Conservation (phyloP, 148 eudicot genomes). For the Rhododendron williamsianum region DNA sequence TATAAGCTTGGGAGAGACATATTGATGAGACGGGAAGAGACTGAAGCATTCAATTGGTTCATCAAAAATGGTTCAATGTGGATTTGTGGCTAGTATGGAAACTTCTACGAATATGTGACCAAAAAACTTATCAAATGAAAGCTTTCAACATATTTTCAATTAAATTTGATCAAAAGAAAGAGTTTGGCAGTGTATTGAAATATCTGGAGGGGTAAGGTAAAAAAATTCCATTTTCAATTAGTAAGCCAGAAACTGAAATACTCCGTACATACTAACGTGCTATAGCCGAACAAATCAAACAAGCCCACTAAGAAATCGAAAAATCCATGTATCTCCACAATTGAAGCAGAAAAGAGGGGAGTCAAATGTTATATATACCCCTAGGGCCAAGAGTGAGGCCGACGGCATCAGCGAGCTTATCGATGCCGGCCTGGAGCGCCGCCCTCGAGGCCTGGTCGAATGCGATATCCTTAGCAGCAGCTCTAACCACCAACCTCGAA, state of each 20-base stretch:
- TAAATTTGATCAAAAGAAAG: not conserved
- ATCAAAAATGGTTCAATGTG: not conserved
- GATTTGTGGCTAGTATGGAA: not conserved
- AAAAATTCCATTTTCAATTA: not conserved
- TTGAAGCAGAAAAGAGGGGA: not conserved
- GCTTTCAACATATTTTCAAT: not conserved
- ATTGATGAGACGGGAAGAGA: not conserved
- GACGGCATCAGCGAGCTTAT: conserved; percentile 87
- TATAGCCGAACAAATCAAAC: not conserved
- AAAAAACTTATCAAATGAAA: not conserved
- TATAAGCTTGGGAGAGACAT: not conserved
- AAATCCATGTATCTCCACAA: not conserved
- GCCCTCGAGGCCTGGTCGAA: conserved; percentile 80
- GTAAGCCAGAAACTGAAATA: not conserved
- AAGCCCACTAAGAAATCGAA: not conserved
- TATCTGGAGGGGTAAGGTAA: not conserved
- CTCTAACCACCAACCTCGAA: conserved; percentile 56
- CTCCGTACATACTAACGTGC: not conserved
- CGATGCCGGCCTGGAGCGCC: conserved; percentile 88
- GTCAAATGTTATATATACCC: conserved; percentile 26
- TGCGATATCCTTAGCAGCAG: conserved; percentile 76
- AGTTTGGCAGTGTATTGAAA: not conserved
- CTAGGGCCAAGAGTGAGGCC: conserved; percentile 97
- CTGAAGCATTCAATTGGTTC: not conserved
- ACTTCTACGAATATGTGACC: not conserved